These are phyloP conservation scores for Diaporthe australafricana DNA, from an alignment of 2,329 filamentous ascomycete species.

Conservation along the genomic window DNA sequence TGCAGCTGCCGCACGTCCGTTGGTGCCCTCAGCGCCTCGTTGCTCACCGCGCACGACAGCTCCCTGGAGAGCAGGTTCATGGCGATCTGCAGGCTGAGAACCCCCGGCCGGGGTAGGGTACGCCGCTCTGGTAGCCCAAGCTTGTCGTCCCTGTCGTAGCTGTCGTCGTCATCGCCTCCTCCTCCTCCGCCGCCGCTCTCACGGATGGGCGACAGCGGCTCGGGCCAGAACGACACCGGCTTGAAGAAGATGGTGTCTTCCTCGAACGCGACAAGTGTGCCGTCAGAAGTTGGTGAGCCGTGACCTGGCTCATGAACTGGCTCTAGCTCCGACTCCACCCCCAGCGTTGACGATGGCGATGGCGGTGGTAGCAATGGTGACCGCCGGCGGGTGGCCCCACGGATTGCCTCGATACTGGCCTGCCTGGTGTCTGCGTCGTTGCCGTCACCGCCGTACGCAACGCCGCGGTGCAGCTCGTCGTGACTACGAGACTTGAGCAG, in stretches of 20 bases:
- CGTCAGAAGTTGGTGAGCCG: constrained; percentile 54
- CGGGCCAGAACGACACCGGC: constrained; percentile 54
- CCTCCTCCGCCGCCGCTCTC: constrained; percentile 28
- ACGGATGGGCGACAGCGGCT: constrained; percentile 47
- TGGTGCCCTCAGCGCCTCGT: constrained; percentile 36
- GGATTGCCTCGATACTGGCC: constrained; percentile 34
- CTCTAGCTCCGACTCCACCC: not conserved
- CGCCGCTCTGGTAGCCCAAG: constrained; percentile 3
- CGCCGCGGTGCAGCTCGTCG: constrained; percentile 1
- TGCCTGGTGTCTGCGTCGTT: constrained; percentile 29
- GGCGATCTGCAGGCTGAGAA: constrained; percentile 61
- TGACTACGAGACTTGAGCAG: constrained; percentile 55
- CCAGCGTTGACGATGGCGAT: constrained; percentile 39
- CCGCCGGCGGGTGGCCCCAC: constrained; percentile 31
- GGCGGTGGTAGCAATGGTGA: constrained; percentile 29
- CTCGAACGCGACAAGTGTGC: constrained; percentile 59
- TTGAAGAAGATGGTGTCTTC: constrained; percentile 62
- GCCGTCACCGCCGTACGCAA: not conserved
- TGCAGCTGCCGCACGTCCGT: constrained; percentile 59
- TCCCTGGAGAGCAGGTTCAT: constrained; percentile 63
- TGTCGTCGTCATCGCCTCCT: not conserved
- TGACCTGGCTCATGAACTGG: constrained; percentile 26
- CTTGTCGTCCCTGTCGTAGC: not conserved
- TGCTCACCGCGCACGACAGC: constrained; percentile 55
- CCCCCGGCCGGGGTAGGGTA: constrained; percentile 44